phyloP scores from a whole-genome alignment of 768 basidiomycete genomes.

The Pleurotus ostreatus region DNA sequence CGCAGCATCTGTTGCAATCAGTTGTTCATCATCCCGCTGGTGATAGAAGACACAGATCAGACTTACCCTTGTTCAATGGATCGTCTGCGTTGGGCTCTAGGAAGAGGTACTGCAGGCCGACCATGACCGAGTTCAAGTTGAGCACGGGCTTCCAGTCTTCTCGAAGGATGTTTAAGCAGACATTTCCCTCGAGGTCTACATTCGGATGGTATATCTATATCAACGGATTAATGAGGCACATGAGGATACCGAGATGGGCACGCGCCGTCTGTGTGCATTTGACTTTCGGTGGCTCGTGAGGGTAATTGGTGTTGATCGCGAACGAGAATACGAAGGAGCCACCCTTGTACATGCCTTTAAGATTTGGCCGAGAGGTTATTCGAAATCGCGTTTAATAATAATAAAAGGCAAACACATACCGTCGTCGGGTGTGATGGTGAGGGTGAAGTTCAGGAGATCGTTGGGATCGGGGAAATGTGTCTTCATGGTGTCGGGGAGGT shows the following conservation, averaged over 20 bases:
- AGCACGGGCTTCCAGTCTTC: conserved; percentile 99
- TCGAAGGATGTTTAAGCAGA: conserved; percentile 95
- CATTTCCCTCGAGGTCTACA: conserved; percentile 96
- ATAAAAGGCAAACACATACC: conserved; percentile 43
- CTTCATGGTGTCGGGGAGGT: conserved; percentile 94
- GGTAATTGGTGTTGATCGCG: conserved; percentile 95
- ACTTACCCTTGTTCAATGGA: conserved; percentile 93
- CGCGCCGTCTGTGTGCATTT: conserved; percentile 91
- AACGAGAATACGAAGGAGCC: conserved; percentile 93
- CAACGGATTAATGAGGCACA: not conserved
- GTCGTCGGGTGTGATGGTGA: conserved; percentile 96
- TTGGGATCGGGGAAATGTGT: conserved; percentile 89
- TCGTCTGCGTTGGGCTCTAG: conserved; percentile 98
- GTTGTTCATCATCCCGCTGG: too few species aligned
- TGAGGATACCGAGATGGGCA: conserved; percentile 6
- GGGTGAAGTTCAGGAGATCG: conserved; percentile 94
- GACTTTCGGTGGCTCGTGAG: conserved; percentile 99
- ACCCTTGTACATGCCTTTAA: conserved; percentile 94
- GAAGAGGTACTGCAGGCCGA: conserved; percentile 97
- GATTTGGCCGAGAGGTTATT: not conserved
- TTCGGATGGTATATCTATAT: conserved; percentile 97
- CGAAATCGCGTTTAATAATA: not conserved
- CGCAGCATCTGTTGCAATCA: conserved; percentile 73
- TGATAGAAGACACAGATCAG: not conserved
- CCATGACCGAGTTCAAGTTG: conserved; percentile 97